A percentile compares a stretch with the other conserved stretches of the same genome.
Evolutionary conservation across 768 basidiomycete genomes (phyloP).

Genomic region (Lentinula detonsa): DNA sequence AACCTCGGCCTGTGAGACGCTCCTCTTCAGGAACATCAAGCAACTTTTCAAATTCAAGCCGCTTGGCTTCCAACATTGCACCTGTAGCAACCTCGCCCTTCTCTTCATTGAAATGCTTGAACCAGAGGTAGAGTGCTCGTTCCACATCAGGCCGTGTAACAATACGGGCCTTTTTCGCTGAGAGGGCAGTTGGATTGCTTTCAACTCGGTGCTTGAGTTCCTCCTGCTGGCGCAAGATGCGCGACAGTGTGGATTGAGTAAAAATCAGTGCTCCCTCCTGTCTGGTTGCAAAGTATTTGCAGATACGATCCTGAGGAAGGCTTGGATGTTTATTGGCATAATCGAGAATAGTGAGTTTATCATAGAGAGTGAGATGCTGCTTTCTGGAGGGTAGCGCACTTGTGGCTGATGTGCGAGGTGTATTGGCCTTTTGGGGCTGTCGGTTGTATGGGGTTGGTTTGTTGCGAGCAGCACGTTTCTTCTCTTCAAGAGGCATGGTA

Average conservation of each 20-base stretch:
- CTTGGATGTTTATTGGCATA: constrained; percentile 2
- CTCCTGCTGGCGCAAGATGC: constrained; percentile 9
- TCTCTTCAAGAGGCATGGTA: no score
- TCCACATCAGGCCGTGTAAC: constrained; percentile 30
- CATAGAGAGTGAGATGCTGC: constrained; percentile 4
- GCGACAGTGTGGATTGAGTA: constrained; percentile 19
- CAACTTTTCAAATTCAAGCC: no score
- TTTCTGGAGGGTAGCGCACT: background rate
- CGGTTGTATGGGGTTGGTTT: background rate
- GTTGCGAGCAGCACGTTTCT: no score
- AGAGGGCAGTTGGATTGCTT: constrained; percentile 19
- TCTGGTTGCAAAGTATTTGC: constrained; percentile 5
- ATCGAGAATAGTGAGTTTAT: constrained; percentile 7
- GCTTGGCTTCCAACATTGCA: no score
- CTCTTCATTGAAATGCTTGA: constrained; percentile 21
- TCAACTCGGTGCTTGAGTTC: constrained; percentile 8
- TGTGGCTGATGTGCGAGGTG: background rate
- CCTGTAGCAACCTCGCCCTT: no score
- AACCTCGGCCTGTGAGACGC: no score
- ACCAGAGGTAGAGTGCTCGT: constrained; percentile 23
- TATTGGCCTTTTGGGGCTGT: background rate
- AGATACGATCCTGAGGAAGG: background rate
- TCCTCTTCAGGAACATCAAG: no score
- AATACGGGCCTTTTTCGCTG: constrained; percentile 20
- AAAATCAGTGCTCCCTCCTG: constrained; percentile 16